These are phyloP conservation scores for Colletotrichum aenigma DNA, from an alignment of 2,329 filamentous ascomycete genomes.

Conservation along the genomic window DNA sequence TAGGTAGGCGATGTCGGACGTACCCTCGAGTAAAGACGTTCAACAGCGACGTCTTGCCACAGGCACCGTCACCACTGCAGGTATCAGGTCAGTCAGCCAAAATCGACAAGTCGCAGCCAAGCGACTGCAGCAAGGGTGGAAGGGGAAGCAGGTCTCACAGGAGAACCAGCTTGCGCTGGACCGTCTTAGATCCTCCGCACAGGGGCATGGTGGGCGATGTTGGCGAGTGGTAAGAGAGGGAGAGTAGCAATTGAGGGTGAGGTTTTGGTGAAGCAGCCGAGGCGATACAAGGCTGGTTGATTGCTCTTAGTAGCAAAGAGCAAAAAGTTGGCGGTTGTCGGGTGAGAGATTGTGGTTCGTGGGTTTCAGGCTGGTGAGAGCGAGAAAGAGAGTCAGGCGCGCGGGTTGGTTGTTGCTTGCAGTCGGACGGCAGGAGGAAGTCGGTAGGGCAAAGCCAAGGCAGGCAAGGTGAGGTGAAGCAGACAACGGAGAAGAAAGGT, in stretches of 20 bases:
- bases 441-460: neutral
- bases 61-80: constrained; percentile 87
- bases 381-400: neutral
- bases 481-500: neutral
- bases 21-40: constrained; percentile 99
- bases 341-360: neutral
- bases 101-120: constrained; percentile 1
- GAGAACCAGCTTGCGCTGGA: constrained; percentile 95
- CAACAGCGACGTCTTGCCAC: constrained; percentile 93
- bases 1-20: constrained; percentile 32
- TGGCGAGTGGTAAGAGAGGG: neutral
- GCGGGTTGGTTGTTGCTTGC: neutral
- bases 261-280: neutral
- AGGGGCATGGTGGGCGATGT: constrained; percentile 26
- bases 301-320: neutral
- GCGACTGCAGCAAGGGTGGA: constrained; percentile 4
- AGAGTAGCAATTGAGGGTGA: neutral
- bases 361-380: neutral
- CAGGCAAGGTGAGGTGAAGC: neutral
- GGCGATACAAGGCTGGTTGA: neutral
- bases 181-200: constrained; percentile 80
- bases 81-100: constrained; percentile 4
- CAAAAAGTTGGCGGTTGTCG: neutral
- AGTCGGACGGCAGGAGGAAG: neutral
- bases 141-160: constrained; percentile 64